phyloP scores from a whole-genome alignment of 176 grass and related monocot species.

The Cymbopogon citratus region DNA sequence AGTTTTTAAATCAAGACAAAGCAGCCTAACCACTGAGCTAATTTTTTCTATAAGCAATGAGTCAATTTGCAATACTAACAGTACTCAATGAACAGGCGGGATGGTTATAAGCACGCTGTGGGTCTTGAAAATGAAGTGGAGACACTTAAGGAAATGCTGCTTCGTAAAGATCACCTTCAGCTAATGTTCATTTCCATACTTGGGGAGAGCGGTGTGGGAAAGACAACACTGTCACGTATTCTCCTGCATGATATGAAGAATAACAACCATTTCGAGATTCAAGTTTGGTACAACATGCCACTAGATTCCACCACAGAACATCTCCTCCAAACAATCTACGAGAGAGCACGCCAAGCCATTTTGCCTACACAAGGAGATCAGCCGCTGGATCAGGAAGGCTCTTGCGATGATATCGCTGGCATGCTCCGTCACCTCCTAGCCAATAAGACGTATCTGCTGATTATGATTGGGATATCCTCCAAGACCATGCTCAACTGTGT shows the following conservation, averaged over 20 bases:
- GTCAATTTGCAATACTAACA: neutral
- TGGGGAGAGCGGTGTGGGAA: constrained; percentile 11
- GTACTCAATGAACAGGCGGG: neutral
- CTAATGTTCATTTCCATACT: neutral
- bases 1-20: neutral
- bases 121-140: neutral
- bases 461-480: neutral
- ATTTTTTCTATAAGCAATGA: too few relatives aligned
- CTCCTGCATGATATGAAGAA: neutral
- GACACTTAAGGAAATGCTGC: neutral
- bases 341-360: neutral
- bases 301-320: neutral
- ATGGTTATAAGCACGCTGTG: neutral
- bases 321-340: neutral
- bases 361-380: neutral
- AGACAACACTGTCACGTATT: neutral
- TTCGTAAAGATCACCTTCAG: neutral
- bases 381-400: neutral
- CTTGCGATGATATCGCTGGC: neutral
- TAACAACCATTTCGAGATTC: neutral
- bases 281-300: neutral
- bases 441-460: neutral
- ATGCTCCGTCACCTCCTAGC: neutral
- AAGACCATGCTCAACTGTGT: neutral
- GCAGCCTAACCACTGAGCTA: neutral